Evolutionary conservation across 2,329 filamentous ascomycete species (phyloP).

Genomic region (Blastomyces emzantsi): DNA sequence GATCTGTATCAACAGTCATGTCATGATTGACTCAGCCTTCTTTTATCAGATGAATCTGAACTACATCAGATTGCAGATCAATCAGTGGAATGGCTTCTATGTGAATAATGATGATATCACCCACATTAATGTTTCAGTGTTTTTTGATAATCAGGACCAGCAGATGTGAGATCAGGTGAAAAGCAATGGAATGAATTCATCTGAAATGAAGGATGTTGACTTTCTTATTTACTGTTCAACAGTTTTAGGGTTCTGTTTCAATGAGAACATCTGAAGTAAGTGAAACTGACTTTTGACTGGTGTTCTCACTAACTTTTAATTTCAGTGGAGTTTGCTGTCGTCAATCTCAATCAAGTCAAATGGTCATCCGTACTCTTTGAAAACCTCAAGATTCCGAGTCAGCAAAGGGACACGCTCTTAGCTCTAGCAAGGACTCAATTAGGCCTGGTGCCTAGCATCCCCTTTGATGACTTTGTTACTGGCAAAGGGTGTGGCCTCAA

Average conservation of each 20-base stretch:
- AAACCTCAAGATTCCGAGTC: slow-evolving; percentile 18
- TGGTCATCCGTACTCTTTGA: slow-evolving; percentile 16
- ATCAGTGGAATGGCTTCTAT: slow-evolving; percentile 10
- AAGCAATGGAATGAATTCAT: slow-evolving; percentile 12
- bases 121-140: slow-evolving; percentile 8
- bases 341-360: slow-evolving; percentile 17
- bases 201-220: slow-evolving; percentile 14
- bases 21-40: slow-evolving; percentile 19
- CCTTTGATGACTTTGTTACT: slow-evolving; percentile 25
- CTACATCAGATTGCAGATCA: slow-evolving; percentile 18
- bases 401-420: slow-evolving; percentile 18
- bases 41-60: slow-evolving; percentile 21
- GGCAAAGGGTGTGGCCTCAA: slow-evolving; percentile 40
- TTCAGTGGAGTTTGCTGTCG: slow-evolving; percentile 14
- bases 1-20: slow-evolving; percentile 20
- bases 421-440: slow-evolving; percentile 8
- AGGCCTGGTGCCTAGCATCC: slow-evolving; percentile 16
- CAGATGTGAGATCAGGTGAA: slow-evolving; percentile 10
- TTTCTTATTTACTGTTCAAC: slow-evolving; percentile 19
- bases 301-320: slow-evolving; percentile 8
- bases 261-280: slow-evolving; percentile 20
- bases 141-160: slow-evolving; percentile 14
- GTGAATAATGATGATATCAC: not conserved
- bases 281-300: slow-evolving; percentile 7
- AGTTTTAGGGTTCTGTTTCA: slow-evolving; percentile 21